Evolutionary conservation across 805 yeast species (phyloP).

Genomic region (Clavispora vitiphila): DNA sequence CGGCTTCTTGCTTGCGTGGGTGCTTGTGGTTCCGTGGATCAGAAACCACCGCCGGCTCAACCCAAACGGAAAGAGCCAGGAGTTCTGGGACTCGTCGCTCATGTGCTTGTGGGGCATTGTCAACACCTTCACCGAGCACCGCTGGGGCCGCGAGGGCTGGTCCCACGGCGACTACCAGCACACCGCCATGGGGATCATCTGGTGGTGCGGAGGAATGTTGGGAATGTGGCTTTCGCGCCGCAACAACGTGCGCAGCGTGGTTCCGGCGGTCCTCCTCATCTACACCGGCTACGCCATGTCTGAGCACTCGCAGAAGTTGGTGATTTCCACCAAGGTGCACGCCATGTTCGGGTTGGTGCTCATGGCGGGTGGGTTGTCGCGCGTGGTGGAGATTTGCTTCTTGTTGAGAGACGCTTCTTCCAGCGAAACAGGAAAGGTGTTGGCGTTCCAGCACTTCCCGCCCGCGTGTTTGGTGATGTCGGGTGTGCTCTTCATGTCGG

Average conservation of each 20-base stretch:
- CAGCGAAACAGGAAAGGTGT: slow-evolving; percentile 38
- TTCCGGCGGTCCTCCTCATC: slow-evolving; percentile 78
- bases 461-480: slow-evolving; percentile 73
- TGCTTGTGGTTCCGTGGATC: slow-evolving; percentile 73
- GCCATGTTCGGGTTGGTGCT: slow-evolving; percentile 77
- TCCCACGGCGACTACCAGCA: slow-evolving; percentile 91
- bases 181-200: slow-evolving; percentile 91
- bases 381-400: slow-evolving; percentile 78
- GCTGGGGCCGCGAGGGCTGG: slow-evolving; percentile 92
- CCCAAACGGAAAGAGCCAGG: slow-evolving; percentile 52
- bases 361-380: slow-evolving; percentile 68
- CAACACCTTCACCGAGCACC: slow-evolving; percentile 92
- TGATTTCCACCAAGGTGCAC: slow-evolving; percentile 82
- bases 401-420: slow-evolving; percentile 59
- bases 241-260: slow-evolving; percentile 40
- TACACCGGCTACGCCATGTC: slow-evolving; percentile 96
- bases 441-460: slow-evolving; percentile 81
- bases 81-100: slow-evolving; percentile 73
- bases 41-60: slow-evolving; percentile 36
- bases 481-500: slow-evolving; percentile 86
- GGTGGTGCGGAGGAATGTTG: slow-evolving; percentile 92
- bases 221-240: slow-evolving; percentile 71
- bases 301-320: slow-evolving; percentile 73
- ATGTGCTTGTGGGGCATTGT: slow-evolving; percentile 90
- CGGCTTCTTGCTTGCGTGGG: slow-evolving; percentile 64